Base-by-base conservation (phyloP, 1,139 yeast genomes). In the Entelexis paramagnoliae region DNA sequence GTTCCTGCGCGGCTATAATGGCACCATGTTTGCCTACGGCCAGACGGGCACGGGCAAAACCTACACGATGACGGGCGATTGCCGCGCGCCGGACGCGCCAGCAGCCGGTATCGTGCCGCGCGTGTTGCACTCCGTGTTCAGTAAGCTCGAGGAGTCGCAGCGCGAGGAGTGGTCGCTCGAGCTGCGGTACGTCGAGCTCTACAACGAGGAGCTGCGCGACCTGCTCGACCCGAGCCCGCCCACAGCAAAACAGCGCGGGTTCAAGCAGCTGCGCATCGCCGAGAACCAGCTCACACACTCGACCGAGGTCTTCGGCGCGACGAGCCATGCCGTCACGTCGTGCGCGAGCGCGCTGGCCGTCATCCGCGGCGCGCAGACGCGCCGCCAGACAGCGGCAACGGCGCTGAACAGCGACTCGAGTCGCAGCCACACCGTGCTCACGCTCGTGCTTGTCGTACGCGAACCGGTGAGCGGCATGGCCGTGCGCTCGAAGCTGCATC, bases 41-140 rank as follows among this genome's bases (percentile, higher is more conserved):
- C 95, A 85, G 64, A 83, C 94, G 0, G 93, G 95, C 0, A 77
- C 93, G 1, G 96, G 96, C 3, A 87, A 87, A 63, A 79, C 96
- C 0, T 69, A 81, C 62, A 86, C 95, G 3, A 86, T 87, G 95
- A 78, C 87, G 61, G 95, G 95, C 26, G 80, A 79, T 58, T 48
- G 70, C 73, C 24, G 6, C 6, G 16, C 36, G 9, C 19, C 46
- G 17, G 17, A 24, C 39, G 57, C 32, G 47, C 64, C 14, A 11
- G 47, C 40, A 34, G 80, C 85, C 0, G 93, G 93, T 7, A 76
- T 83, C 9, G 80, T 83, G 42, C 93, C 93, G 9, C 69, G 89
- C 33, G 76, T 80, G 1, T 65, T 83, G 48, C 69, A 68, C 39
- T 72, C 75, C 46, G 65, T 81, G 9, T 82, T 81, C 61, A 64